These are phyloP conservation scores for Pseudogymnoascus sp. DNA, from an alignment of 2,329 filamentous ascomycete species.

Conservation along the genomic window DNA sequence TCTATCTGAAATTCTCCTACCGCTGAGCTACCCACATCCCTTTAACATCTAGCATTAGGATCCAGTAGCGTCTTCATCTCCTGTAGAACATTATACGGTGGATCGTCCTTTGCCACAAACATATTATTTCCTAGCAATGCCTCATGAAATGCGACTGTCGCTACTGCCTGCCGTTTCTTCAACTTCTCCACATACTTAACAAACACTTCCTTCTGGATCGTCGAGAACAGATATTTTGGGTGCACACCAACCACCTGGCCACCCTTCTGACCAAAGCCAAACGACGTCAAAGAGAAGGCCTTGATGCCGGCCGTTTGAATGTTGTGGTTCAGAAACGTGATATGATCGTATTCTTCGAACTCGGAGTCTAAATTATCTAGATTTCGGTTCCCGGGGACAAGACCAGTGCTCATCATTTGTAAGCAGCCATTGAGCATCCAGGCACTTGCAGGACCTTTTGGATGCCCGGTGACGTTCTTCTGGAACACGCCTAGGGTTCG, in stretches of 20 bases:
- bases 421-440: slow-evolving; percentile 33
- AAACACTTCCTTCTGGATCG: no score
- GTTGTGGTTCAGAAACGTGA: slow-evolving; percentile 28
- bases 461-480: slow-evolving; percentile 33
- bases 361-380: slow-evolving; percentile 30
- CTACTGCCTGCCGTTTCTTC: no score
- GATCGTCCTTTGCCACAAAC: no score
- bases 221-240: no score
- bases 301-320: slow-evolving; percentile 22
- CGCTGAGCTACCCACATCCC: no score
- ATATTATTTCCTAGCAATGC: no score
- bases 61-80: no score
- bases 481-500: slow-evolving; percentile 28
- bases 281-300: slow-evolving; percentile 34
- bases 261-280: slow-evolving; percentile 39
- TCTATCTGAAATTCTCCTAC: no score
- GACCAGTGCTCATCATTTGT: slow-evolving; percentile 29
- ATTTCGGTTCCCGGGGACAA: slow-evolving; percentile 32
- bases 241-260: slow-evolving; percentile 14
- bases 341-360: slow-evolving; percentile 26
- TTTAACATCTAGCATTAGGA: no score
- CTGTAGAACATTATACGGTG: no score
- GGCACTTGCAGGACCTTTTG: slow-evolving; percentile 31
- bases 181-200: no score
- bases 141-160: no score